These are phyloP conservation scores for Spergularia azorica DNA, from an alignment of 179 eudicot species.

Conservation along the genomic window DNA sequence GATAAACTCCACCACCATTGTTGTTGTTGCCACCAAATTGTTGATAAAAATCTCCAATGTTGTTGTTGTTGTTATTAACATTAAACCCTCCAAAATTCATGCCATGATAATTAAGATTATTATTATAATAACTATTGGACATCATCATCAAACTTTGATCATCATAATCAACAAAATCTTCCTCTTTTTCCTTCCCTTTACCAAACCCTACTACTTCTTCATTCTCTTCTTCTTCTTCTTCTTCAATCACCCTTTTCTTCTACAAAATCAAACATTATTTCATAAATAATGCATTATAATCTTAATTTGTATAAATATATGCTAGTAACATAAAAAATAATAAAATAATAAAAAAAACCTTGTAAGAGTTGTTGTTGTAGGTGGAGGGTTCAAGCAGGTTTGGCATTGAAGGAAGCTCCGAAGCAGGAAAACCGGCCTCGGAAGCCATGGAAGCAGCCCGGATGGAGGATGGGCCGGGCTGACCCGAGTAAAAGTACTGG, in stretches of 20 bases:
- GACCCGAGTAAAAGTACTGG: conserved; percentile 23
- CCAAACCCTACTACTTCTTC: conserved; percentile 33
- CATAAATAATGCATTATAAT: neutral
- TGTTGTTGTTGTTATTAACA: neutral
- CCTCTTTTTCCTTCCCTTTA: conserved; percentile 21
- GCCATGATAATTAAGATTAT: conserved; percentile 5
- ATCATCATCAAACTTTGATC: neutral
- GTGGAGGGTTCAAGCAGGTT: conserved; percentile 18
- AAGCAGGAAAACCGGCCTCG: neutral
- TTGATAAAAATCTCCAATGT: conserved; percentile 11
- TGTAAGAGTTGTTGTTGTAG: conserved; percentile 9
- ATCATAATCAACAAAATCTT: conserved; percentile 6
- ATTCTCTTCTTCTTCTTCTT: neutral
- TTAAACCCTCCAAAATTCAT: conserved; percentile 35
- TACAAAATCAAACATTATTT: conserved; percentile 21
- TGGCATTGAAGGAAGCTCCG: conserved; percentile 70
- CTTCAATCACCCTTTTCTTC: conserved; percentile 52
- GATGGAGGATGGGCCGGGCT: neutral
- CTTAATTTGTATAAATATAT: no score
- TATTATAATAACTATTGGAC: no score
- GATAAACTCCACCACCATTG: conserved; percentile 15
- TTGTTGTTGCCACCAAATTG: conserved; percentile 6
- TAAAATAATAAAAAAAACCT: conserved; percentile 17
- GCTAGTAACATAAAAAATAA: conserved; percentile 3
- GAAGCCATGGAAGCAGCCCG: neutral